Evolutionary conservation across 1,284 basidiomycete genomes (phyloP), one percentile per base, ranked within the genome.

Genomic region (Rhodotorula sp.): DNA sequence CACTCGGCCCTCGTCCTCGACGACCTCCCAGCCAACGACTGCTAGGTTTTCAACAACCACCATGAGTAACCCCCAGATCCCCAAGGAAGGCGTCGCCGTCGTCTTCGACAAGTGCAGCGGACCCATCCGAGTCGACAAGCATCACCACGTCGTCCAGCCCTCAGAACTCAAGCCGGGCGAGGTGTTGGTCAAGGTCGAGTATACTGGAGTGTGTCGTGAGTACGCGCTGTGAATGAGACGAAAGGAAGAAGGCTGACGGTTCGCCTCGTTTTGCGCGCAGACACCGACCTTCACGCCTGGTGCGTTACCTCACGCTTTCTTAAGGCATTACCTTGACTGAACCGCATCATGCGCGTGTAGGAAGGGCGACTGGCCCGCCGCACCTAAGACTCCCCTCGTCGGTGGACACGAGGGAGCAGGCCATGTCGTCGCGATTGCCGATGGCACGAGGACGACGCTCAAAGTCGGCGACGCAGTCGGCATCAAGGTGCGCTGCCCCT

Each of bases 381-480:
- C 73, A 56, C 82, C 87, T 59, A 87, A 85, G 75, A 83, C 85
- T 16, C 91, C 91, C 2, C 85, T 92, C 65, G 86, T 94, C 18
- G 61, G 52, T 18, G 52, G 52, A 6, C 60, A 61, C 60, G 60
- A 61, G 26, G 40, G 60, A 58, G 80, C 80, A 9, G 83, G 83
- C 58, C 76, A 84, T 62, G 82, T 94, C 67, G 89, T 94, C 51
- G 90, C 90, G 50, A 89, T 94, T 76, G 91, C 87, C 56, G 83
- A 84, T 30, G 83, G 88, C 77, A 89, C 89, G 0, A 78, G 80
- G 46, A 76, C 79, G 57, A 77, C 87, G 75, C 78, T 83, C 76
- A 81, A 83, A 75, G 70, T 92, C 40, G 91, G 92, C 31, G 87
- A 92, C 72, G 85, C 88, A 20, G 92, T 94, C 57, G 92, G 92